A percentile compares a stretch with the other conserved stretches of the same genome.
These are phyloP conservation scores for Sporormia fimetaria DNA, from an alignment of 495 filamentous ascomycete genomes.

Conservation along the genomic window DNA sequence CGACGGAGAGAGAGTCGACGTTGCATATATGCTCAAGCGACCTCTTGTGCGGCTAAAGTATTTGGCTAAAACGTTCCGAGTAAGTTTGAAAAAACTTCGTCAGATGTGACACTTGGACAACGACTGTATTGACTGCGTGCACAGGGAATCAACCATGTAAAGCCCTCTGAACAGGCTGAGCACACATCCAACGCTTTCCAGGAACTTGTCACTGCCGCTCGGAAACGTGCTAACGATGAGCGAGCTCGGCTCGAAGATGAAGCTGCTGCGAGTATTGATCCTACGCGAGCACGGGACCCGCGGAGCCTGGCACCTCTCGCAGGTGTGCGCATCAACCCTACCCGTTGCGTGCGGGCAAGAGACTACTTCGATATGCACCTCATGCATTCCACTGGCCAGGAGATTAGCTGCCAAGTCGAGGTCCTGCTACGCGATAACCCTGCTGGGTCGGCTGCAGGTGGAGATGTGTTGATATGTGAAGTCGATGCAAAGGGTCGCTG, in stretches of 20 bases:
- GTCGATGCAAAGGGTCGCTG: constrained; percentile 64
- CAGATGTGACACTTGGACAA: no score
- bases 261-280: constrained; percentile 71
- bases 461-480: constrained; percentile 85
- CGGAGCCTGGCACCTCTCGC: constrained; percentile 58
- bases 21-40: constrained; percentile 82
- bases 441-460: constrained; percentile 42
- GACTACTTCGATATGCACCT: constrained; percentile 82
- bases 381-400: constrained; percentile 78
- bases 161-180: constrained; percentile 48
- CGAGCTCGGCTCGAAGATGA: constrained; percentile 80
- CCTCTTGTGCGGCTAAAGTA: constrained; percentile 83
- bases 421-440: constrained; percentile 71
- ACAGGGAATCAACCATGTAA: constrained; percentile 40
- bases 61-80: constrained; percentile 72
- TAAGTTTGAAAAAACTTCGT: constrained; percentile 24
- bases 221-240: constrained; percentile 73
- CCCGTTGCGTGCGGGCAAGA: constrained; percentile 68
- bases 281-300: constrained; percentile 65
- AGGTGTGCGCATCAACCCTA: constrained; percentile 58
- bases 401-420: constrained; percentile 81
- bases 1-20: constrained; percentile 83
- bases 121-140: no score
- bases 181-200: constrained; percentile 50
- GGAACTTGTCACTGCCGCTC: constrained; percentile 61